Conservation (phyloP, 1,284 basidiomycete species). For the Puccinia hordei region DNA sequence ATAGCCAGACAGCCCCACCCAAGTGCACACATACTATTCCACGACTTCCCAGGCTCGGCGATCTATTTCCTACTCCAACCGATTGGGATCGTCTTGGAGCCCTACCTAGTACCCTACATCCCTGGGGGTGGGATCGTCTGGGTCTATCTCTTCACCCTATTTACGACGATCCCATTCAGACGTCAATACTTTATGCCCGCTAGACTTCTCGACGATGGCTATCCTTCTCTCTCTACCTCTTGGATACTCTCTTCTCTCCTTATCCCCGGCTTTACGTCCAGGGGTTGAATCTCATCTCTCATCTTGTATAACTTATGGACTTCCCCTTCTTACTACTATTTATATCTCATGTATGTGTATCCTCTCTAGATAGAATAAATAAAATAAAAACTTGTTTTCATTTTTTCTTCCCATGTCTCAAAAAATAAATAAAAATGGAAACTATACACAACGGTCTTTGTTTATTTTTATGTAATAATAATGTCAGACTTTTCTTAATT, state of each 20-base stretch:
- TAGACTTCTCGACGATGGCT: slow-evolving; percentile 10
- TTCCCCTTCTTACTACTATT: background rate
- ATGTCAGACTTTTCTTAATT: too few species aligned
- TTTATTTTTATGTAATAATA: too few species aligned
- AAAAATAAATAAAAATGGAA: too few species aligned
- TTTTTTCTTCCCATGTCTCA: too few species aligned
- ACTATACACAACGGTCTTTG: too few species aligned
- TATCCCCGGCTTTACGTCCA: slow-evolving; percentile 22
- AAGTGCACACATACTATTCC: slow-evolving; percentile 4
- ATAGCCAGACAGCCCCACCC: slow-evolving; percentile 32
- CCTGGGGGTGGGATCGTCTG: slow-evolving; percentile 17
- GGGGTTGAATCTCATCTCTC: background rate
- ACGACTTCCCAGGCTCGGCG: slow-evolving; percentile 22
- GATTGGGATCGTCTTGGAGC: slow-evolving; percentile 21
- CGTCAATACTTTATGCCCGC: slow-evolving; percentile 10
- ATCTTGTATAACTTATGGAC: background rate
- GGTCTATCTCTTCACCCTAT: slow-evolving; percentile 15
- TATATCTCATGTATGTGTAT: too few species aligned
- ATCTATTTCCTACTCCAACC: slow-evolving; percentile 39
- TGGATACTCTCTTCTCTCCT: slow-evolving; percentile 22
- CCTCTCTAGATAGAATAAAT: too few species aligned
- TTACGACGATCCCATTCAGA: slow-evolving; percentile 24
- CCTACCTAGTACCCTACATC: slow-evolving; percentile 13
- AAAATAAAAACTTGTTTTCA: too few species aligned
- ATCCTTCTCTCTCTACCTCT: background rate